Base-by-base conservation (phyloP, 208 protist species). In the Trypanosoma melophagium region DNA sequence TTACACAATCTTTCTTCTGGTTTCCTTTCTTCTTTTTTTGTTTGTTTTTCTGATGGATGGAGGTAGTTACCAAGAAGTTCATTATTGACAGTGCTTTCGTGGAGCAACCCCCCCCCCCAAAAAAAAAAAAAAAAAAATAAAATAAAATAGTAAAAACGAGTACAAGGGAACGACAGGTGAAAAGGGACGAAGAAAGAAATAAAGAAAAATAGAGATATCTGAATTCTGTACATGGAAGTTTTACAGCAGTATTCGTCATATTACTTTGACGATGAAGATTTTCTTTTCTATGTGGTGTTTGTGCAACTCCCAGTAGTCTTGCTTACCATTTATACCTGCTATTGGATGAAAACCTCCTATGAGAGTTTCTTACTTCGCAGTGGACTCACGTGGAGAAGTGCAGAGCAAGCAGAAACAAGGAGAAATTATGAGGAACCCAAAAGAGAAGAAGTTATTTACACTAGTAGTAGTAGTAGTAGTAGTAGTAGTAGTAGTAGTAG, bases 71-170 rank as follows among this genome's bases (percentile, higher is more conserved):
- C 5, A 5, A 5, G 28, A 5, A 1, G 28, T 5, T 35, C 28
- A 35, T 35, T 35, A 35, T 35, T 35, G 1, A 7, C 5, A 7
- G 28, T 35, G 28, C 28, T 35, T 35, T 1, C 28, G 28, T 35
- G 28, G 1, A 35, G 28, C 28, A 35, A 35, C 5, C 1, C 28
- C n/a, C n/a, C n/a, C n/a, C n/a, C n/a, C n/a, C 67, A 72, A 55
- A 70, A 31, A 9, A 49, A 38, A 64, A n/a, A 66, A 44, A 49
- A 35, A n/a, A 22, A 58, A 55, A 67, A 44, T 73, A 58, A 41
- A 16, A 1, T 5, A 35, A 35, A 1, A 35, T 35, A 35, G n/a
- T n/a, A n/a, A 58, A 10, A 58, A 9, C 2, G 10, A 28, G 12
- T 54, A 12, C 4, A 54, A 13, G 24, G 56, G 3, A 17, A 44